phyloP scores from a whole-genome alignment of 73 alveolate genomes.

The Tetrahymena thermophila region DNA sequence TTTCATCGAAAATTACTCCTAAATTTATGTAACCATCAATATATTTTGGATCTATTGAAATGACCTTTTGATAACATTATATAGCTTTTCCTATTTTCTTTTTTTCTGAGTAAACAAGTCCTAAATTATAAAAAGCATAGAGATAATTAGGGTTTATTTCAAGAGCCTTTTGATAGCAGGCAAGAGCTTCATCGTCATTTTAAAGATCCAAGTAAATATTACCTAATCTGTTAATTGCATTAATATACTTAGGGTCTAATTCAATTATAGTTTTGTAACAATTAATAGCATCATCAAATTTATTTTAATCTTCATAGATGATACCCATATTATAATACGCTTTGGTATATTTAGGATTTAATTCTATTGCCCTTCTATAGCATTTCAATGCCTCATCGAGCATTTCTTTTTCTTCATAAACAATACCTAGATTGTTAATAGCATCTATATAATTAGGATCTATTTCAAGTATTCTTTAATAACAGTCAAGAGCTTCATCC shows the following conservation, averaged over 20 bases:
- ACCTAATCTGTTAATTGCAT: neutral
- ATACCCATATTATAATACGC: neutral
- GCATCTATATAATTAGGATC: neutral
- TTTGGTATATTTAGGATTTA: neutral
- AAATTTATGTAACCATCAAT: neutral
- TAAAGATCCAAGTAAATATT: neutral
- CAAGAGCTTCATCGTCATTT: neutral
- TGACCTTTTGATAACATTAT: neutral
- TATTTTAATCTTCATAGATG: neutral
- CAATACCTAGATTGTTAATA: neutral
- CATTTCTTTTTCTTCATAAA: neutral
- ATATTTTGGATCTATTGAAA: neutral
- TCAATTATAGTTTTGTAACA: neutral
- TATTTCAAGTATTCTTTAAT: neutral
- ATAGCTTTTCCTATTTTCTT: neutral
- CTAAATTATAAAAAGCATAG: neutral
- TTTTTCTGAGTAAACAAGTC: neutral
- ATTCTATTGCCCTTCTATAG: neutral
- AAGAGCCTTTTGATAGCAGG: neutral
- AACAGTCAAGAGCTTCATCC: neutral
- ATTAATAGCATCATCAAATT: neutral
- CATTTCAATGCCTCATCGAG: neutral
- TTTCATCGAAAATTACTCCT: neutral
- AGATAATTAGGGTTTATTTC: neutral
- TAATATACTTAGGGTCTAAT: neutral